phyloP scores from a whole-genome alignment of 2,329 filamentous ascomycete species.

The Gyromitra esculenta region DNA sequence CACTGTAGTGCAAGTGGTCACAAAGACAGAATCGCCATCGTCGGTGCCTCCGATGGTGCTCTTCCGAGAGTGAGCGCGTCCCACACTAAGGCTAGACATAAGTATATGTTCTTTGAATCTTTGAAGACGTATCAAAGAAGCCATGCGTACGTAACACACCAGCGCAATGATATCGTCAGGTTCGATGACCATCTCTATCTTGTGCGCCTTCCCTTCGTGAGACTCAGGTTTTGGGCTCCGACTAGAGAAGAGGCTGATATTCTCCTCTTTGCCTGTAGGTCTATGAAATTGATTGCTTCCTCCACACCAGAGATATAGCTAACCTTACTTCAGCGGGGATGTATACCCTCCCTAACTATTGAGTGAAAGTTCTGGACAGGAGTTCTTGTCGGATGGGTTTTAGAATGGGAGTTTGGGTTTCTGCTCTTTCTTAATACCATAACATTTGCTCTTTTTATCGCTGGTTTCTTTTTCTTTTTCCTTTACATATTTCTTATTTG shows the following conservation, averaged over 20 bases:
- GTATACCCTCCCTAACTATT: neutral
- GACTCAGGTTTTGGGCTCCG: slow-evolving; percentile 16
- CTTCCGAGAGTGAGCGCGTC: slow-evolving; percentile 12
- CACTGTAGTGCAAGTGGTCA: neutral
- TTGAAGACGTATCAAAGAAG: slow-evolving; percentile 5
- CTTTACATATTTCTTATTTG: neutral
- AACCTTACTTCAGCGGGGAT: slow-evolving; percentile 5
- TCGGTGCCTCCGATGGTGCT: neutral
- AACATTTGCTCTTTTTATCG: neutral
- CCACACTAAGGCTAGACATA: slow-evolving; percentile 8
- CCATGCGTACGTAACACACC: slow-evolving; percentile 22
- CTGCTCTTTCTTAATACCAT: neutral
- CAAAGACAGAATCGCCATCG: slow-evolving; percentile 12
- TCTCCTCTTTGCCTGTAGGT: slow-evolving; percentile 26
- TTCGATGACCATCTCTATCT: slow-evolving; percentile 11
- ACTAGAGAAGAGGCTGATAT: slow-evolving; percentile 24
- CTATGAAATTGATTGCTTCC: neutral
- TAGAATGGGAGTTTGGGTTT: neutral
- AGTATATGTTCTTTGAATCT: slow-evolving; percentile 21
- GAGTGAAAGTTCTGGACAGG: neutral
- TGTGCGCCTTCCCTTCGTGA: slow-evolving; percentile 27
- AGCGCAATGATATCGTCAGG: slow-evolving; percentile 15
- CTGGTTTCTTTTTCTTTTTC: neutral
- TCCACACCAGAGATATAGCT: neutral
- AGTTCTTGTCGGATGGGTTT: neutral